Conservation (phyloP, 805 yeast species). For the Spencermartinsiella europaea region DNA sequence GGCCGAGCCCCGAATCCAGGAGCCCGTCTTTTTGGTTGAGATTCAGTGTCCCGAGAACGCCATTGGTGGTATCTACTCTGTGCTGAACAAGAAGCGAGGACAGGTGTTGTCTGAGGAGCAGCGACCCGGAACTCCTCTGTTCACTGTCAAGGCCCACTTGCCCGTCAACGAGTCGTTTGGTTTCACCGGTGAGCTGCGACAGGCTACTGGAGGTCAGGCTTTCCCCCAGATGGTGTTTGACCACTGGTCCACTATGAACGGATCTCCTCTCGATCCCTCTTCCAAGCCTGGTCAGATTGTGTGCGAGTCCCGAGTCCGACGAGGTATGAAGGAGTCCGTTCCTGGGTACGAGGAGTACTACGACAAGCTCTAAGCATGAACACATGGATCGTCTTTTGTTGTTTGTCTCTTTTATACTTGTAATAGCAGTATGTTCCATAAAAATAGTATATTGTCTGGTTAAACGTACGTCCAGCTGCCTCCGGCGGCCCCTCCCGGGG, state of each 20-base stretch:
- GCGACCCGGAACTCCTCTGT: conserved; percentile 99
- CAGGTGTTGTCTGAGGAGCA: conserved; percentile 99
- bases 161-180: conserved; percentile 99
- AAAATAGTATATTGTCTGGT: background rate
- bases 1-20: conserved; percentile 99
- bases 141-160: conserved; percentile 99
- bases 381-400: background rate
- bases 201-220: conserved; percentile 99
- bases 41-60: conserved; percentile 99
- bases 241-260: conserved; percentile 90
- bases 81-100: conserved; percentile 96
- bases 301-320: conserved; percentile 78
- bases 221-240: conserved; percentile 99
- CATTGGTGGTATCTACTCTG: conserved; percentile 99
- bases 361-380: conserved; percentile 39
- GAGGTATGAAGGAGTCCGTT: conserved; percentile 93
- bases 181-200: conserved; percentile 99
- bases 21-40: conserved; percentile 98
- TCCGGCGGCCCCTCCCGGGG: too few species aligned
- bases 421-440: background rate
- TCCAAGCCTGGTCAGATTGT: conserved; percentile 66
- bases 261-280: conserved; percentile 89
- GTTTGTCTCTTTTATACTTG: background rate
- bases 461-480: too few species aligned
- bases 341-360: conserved; percentile 98